Conservation (phyloP, 495 filamentous ascomycete genomes). For the Podospora pseudocomata region DNA sequence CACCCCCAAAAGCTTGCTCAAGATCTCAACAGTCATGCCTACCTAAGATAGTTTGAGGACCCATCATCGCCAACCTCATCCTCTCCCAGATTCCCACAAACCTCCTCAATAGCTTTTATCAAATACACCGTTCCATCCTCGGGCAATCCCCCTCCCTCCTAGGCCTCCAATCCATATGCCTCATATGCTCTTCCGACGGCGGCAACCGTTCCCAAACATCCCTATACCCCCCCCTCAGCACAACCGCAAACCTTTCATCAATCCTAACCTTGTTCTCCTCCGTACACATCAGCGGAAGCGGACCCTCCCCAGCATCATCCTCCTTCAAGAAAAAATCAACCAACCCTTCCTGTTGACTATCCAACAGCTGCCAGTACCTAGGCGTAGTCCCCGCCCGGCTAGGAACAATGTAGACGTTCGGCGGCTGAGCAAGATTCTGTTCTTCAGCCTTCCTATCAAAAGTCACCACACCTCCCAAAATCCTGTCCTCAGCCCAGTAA, state of each 20-base stretch:
- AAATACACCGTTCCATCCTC: neutral
- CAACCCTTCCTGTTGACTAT: constrained; percentile 22
- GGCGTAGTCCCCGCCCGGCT: constrained; percentile 15
- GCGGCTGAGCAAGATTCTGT: neutral
- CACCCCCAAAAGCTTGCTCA: no score
- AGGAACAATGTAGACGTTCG: constrained; percentile 25
- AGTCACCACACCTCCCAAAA: constrained; percentile 34
- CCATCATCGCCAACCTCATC: neutral
- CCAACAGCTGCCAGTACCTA: constrained; percentile 22
- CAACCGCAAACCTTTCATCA: neutral
- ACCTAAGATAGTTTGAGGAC: neutral
- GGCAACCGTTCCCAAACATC: neutral
- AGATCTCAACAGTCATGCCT: no score
- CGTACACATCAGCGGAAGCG: neutral
- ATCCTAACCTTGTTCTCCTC: neutral
- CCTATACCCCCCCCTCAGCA: neutral
- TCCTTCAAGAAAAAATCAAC: constrained; percentile 23
- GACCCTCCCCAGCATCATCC: neutral
- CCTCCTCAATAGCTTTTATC: neutral
- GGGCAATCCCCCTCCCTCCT: neutral
- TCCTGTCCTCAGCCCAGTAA: constrained; percentile 35
- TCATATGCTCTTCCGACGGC: neutral
- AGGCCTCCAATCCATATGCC: neutral
- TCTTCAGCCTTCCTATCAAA: constrained; percentile 27
- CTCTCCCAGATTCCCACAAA: neutral